Base-by-base conservation (phyloP, 2,329 filamentous ascomycete species). In the Clonostachys rosea region DNA sequence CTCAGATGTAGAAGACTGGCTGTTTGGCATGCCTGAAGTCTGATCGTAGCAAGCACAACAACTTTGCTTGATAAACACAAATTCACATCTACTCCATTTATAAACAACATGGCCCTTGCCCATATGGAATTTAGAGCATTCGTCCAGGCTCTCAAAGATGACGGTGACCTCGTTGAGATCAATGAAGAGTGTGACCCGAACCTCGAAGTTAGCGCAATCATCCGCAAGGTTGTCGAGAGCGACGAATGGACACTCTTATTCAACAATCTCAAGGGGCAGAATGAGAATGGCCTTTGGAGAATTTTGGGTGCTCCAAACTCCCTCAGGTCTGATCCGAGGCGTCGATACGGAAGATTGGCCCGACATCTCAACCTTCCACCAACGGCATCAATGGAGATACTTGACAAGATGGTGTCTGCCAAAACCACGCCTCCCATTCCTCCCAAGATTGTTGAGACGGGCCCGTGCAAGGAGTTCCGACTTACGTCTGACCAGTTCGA, bases 191-290 rank as follows among this genome's bases (percentile, higher is more conserved):
- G 70, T 13, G 70, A 76, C 45, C 67, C 72, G 5, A 50, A 75
- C 43, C 63, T 76, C 34, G 71, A 77, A 53, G 67, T 62, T 0
- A 69, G 59, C 5, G 75, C 74, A 12, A 75, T 78, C 45, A 70
- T 69, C 5, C 64, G 74, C 5, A 59, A 56, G 14, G 72, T 70
- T 9, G 69, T 64, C 49, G 75, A 79, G 49, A 67, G 58, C 0
- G 53, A 73, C 40, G 67, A 66, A 47, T 73, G 71, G 43, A 74
- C 75, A 2, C 74, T 74, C 0, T 63, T 79, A 1, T 76, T 78
- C 63, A 74, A 76, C 57, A 78, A 77, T 20, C 47, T 78, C 46
- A 74, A 68, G 45, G 74, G 74, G 2, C 57, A 59, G 5, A 54
- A 30, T 30, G 24, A 68, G 33, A 54, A 74, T 37, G 74, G 74